phyloP scores from a whole-genome alignment of 352 stramenopile genomes.

The Globisporangium iwayamae region DNA sequence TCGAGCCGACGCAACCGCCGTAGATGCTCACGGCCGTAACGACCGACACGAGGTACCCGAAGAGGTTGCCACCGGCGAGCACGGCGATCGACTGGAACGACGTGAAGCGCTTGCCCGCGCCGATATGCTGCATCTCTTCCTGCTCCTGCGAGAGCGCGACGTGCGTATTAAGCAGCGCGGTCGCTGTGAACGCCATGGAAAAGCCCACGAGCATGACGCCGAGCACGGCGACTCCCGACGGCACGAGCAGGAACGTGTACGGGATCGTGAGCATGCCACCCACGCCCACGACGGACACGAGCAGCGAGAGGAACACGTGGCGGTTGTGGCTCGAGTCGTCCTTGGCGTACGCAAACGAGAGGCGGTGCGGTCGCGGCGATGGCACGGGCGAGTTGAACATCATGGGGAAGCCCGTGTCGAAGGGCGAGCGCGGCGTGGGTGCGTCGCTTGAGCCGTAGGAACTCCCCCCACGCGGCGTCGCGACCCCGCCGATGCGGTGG shows the following conservation, averaged over 20 bases:
- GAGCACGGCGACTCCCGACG: conserved; percentile 36
- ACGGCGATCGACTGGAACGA: conserved; percentile 70
- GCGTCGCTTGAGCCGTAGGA: conserved; percentile 13
- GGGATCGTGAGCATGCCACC: conserved; percentile 60
- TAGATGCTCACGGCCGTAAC: conserved; percentile 69
- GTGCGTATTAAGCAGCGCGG: conserved; percentile 53
- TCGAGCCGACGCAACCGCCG: conserved; percentile 63
- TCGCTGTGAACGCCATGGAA: conserved; percentile 57
- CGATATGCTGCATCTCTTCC: conserved; percentile 40
- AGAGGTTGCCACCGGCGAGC: conserved; percentile 36
- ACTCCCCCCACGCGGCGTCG: conserved; percentile 7
- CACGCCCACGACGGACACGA: conserved; percentile 73
- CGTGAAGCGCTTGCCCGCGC: conserved; percentile 42
- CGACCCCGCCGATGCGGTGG: conserved; percentile 13
- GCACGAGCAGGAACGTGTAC: conserved; percentile 63
- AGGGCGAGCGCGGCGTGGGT: conserved; percentile 45
- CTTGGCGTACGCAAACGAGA: conserved; percentile 42
- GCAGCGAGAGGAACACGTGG: conserved; percentile 73
- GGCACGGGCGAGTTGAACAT: conserved; percentile 55
- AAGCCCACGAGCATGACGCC: conserved; percentile 43
- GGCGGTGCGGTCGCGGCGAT: conserved; percentile 47
- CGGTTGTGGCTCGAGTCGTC: conserved; percentile 11
- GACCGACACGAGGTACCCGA: conserved; percentile 62
- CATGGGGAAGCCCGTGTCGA: conserved; percentile 70
- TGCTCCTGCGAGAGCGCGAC: conserved; percentile 47